These are phyloP conservation scores for Lentinula detonsa DNA, from an alignment of 768 basidiomycete species.

Conservation along the genomic window DNA sequence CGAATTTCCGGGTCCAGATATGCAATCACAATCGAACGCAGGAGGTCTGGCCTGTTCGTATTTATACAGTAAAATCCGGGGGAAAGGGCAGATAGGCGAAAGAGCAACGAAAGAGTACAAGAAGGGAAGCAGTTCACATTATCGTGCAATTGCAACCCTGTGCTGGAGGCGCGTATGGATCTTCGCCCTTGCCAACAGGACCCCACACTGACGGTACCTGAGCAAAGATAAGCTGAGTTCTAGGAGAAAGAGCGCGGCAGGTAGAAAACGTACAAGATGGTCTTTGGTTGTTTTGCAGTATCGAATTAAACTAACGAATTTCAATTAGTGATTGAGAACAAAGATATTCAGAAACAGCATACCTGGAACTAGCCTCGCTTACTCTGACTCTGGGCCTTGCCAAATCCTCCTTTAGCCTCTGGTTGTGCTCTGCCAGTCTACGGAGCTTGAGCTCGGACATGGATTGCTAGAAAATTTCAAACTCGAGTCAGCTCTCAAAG, in stretches of 20 bases:
- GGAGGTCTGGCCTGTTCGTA: neutral
- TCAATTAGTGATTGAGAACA: neutral
- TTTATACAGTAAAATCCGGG: neutral
- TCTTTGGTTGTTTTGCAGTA: constrained; percentile 95
- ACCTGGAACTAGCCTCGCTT: constrained; percentile 89
- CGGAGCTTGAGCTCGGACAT: constrained; percentile 84
- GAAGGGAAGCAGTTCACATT: constrained; percentile 40
- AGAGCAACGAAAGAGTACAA: neutral
- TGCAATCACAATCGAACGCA: neutral
- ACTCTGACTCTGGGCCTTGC: constrained; percentile 84
- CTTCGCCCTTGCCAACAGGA: constrained; percentile 80
- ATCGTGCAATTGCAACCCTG: constrained; percentile 66
- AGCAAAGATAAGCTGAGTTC: constrained; percentile 7
- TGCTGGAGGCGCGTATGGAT: constrained; percentile 85
- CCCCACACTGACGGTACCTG: constrained; percentile 96
- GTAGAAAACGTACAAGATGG: constrained; percentile 57
- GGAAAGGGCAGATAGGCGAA: neutral
- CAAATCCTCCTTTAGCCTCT: constrained; percentile 47
- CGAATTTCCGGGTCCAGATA: neutral
- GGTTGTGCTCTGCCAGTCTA: constrained; percentile 70
- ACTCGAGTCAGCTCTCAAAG: neutral
- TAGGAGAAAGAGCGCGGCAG: constrained; percentile 6
- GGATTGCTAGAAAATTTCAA: constrained; percentile 51
- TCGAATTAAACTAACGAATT: constrained; percentile 66
- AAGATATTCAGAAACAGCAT: constrained; percentile 18